A percentile compares a stretch with the other conserved stretches of the same genome.
Evolutionary conservation across 352 stramenopile genomes (phyloP).

Genomic region (Globisporangium splendens): DNA sequence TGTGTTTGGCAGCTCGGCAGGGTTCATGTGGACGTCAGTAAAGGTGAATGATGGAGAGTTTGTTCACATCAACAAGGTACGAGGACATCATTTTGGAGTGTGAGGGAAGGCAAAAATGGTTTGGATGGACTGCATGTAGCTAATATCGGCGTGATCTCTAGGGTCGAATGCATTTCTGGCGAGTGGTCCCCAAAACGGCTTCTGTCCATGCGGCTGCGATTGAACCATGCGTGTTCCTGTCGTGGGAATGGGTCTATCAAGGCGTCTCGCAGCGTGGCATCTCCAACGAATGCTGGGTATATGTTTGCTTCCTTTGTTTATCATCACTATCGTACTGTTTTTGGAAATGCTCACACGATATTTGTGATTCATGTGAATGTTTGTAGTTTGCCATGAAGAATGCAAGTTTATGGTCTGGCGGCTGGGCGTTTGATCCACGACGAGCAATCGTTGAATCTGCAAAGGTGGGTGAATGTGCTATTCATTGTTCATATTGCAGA

Average conservation of each 20-base stretch:
- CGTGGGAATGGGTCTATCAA: conserved; percentile 86
- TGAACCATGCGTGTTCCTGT: conserved; percentile 71
- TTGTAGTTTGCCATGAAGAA: conserved; percentile 82
- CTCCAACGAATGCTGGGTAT: conserved; percentile 78
- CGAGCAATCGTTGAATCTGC: conserved; percentile 74
- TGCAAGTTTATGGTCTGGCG: conserved; percentile 52
- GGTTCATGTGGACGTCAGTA: conserved; percentile 74
- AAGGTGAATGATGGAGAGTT: conserved; percentile 75
- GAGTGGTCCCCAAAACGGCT: conserved; percentile 52
- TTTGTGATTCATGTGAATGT: neutral
- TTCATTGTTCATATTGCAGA: neutral
- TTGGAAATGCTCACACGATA: conserved; percentile 1
- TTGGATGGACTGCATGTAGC: conserved; percentile 6
- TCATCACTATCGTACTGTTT: no score
- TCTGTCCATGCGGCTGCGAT: conserved; percentile 19
- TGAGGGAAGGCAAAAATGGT: neutral
- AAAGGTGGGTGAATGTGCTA: conserved; percentile 31
- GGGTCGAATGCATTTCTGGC: conserved; percentile 83
- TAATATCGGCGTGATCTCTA: conserved; percentile 8
- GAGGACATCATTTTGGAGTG: neutral
- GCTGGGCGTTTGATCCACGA: conserved; percentile 68
- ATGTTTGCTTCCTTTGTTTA: conserved; percentile 5
- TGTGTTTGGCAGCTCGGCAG: conserved; percentile 34
- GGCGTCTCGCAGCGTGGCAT: conserved; percentile 78
- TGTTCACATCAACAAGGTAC: conserved; percentile 81